Conservation (phyloP, 2,329 filamentous ascomycete species). For the Colletotrichum magnum region DNA sequence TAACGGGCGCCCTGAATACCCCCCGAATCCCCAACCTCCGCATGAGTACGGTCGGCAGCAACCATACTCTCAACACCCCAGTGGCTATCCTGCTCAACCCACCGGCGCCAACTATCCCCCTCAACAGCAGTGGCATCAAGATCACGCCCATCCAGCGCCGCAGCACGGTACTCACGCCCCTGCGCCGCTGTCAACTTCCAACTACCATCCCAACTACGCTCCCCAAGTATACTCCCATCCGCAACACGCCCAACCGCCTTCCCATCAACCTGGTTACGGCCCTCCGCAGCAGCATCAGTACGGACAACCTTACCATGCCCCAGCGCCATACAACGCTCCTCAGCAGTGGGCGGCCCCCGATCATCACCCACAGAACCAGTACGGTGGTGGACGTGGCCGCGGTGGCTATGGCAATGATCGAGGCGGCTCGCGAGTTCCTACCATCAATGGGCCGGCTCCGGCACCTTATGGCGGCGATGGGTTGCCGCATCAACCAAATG, state of each 20-base stretch:
- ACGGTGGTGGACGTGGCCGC: constrained; percentile 56
- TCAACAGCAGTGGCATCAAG: constrained; percentile 58
- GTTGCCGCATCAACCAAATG: constrained; percentile 51
- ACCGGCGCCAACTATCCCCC: constrained; percentile 55
- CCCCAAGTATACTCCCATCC: constrained; percentile 65
- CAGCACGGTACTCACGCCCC: constrained; percentile 59
- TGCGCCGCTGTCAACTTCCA: constrained; percentile 64
- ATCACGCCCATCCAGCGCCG: constrained; percentile 52
- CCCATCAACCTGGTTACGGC: constrained; percentile 60
- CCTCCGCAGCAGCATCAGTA: constrained; percentile 56
- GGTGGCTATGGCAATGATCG: constrained; percentile 62
- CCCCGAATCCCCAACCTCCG: constrained; percentile 52
- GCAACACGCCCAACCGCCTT: constrained; percentile 49
- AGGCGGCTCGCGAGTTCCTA: constrained; percentile 55
- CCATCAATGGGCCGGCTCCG: constrained; percentile 50
- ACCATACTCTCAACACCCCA: constrained; percentile 44
- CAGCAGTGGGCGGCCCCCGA: constrained; percentile 53
- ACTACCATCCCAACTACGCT: constrained; percentile 73
- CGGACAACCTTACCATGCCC: constrained; percentile 52
- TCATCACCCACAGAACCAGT: constrained; percentile 53
- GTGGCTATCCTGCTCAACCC: constrained; percentile 48
- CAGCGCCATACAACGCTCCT: constrained; percentile 49
- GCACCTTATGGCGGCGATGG: constrained; percentile 48
- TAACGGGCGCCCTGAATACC: constrained; percentile 58
- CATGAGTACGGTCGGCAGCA: constrained; percentile 61